Base-by-base conservation (phyloP, 768 basidiomycete species). In the Rhodotorula taiwanensis region DNA sequence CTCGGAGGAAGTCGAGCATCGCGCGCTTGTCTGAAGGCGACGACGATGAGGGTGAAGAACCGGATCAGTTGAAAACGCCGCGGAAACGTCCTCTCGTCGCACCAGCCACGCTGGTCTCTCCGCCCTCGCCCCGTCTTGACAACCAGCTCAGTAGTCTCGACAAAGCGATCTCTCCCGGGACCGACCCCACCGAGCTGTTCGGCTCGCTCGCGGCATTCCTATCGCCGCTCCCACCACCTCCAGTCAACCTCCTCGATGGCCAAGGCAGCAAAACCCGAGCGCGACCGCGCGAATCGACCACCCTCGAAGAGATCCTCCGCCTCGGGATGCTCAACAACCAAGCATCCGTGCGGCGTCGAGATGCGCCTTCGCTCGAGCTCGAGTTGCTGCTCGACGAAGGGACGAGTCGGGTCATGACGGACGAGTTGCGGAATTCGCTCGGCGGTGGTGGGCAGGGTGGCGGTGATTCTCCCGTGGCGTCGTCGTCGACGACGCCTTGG, bases 251-350 rank as follows among this genome's bases (percentile, higher is more conserved):
- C 36, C 31, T 34, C 33, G 33, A 23, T 41, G 11, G 31, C 23
- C 23, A 36, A 33, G 33, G 50, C 33, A 33, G 30, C 52, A 20
- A 39, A 21, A 15, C 9, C 34, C 36, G 41, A 39, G 31, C 27
- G 9, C 25, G 23, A 44, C 30, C 41, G 0, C 49, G 58, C 30
- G 50, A 58, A 16, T 58, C 58, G 4, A 30, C 42, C 20, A 43
- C 58, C 28, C 50, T 58, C 28, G 58, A 58, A 4, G 58, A 58
- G n/a, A 43, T 58, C 14, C 49, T 58, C 31, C 49, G 58, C 6
- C 21, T 27, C 3, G 58, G 58, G 6, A n/a, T 58, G 16, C 50
- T 33, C 5, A 6, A 27, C 14, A 3, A 18, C n/a, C n/a, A n/a
- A n/a, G n/a, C n/a, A n/a, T n/a, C n/a, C n/a, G n/a, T n/a, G n/a